Evolutionary conservation across 805 yeast species (phyloP).

Genomic region (Osmozyma mogii): DNA sequence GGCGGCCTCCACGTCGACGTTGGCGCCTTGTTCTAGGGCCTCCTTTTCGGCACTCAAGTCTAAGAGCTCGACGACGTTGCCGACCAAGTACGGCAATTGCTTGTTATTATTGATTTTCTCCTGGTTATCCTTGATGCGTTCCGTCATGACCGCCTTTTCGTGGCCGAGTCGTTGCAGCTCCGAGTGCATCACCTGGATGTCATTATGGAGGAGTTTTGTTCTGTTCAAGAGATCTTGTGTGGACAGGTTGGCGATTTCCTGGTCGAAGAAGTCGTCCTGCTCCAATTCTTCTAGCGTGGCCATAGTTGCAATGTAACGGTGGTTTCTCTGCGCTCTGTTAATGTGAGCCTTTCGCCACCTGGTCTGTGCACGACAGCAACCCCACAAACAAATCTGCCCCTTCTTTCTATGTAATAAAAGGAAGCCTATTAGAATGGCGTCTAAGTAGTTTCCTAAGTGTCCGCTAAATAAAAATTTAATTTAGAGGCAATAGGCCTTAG

Average conservation of each 20-base stretch:
- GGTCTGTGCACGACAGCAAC: no score
- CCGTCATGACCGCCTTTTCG: conserved; percentile 88
- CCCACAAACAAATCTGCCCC: no score
- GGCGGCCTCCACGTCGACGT: conserved; percentile 84
- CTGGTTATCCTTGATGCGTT: conserved; percentile 89
- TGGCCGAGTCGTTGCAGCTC: conserved; percentile 86
- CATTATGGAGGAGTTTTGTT: conserved; percentile 84
- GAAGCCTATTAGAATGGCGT: no score
- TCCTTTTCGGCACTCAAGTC: conserved; percentile 81
- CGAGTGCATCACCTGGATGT: conserved; percentile 88
- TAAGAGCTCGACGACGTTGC: conserved; percentile 90
- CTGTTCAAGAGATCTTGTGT: conserved; percentile 81
- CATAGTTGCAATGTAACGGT: no score
- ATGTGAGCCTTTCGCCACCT: no score
- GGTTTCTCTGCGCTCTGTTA: no score
- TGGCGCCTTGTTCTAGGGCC: conserved; percentile 88
- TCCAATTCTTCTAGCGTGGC: conserved; percentile 81
- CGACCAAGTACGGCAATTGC: conserved; percentile 93
- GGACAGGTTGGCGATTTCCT: conserved; percentile 70
- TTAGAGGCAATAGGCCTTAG: no score
- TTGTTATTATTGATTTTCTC: conserved; percentile 93
- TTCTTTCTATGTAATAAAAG: no score
- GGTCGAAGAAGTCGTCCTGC: conserved; percentile 60
- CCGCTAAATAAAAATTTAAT: no score
- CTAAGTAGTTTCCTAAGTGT: no score